phyloP scores from a whole-genome alignment of 768 basidiomycete species.

The Kwoniella sp. region DNA sequence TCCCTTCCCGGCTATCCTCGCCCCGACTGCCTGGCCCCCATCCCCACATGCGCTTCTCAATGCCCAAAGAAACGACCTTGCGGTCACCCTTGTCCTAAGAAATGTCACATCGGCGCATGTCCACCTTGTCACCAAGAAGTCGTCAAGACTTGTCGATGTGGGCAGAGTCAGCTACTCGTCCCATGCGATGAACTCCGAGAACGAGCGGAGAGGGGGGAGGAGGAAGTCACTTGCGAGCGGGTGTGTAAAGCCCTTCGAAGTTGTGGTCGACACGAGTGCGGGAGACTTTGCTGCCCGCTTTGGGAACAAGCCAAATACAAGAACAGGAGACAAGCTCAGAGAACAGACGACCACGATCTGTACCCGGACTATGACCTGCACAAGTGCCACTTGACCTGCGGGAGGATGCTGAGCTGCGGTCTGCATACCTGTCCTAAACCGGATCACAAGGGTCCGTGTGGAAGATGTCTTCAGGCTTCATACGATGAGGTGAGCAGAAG shows the following conservation, averaged over 20 bases:
- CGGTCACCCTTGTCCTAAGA: slow-evolving; percentile 68
- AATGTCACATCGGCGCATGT: slow-evolving; percentile 78
- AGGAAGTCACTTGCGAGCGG: slow-evolving; percentile 75
- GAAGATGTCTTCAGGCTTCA: slow-evolving; percentile 78
- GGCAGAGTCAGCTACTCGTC: slow-evolving; percentile 64
- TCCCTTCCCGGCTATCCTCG: slow-evolving; percentile 51
- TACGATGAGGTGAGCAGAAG: slow-evolving; percentile 86
- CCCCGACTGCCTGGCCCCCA: slow-evolving; percentile 67
- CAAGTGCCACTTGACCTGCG: slow-evolving; percentile 79
- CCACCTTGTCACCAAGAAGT: slow-evolving; percentile 74
- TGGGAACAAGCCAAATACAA: slow-evolving; percentile 65
- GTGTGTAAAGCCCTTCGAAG: slow-evolving; percentile 73
- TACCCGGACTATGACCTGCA: slow-evolving; percentile 63
- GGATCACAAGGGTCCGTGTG: slow-evolving; percentile 83
- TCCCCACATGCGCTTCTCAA: slow-evolving; percentile 73
- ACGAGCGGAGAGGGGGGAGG: slow-evolving; percentile 53
- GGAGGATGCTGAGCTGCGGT: slow-evolving; percentile 68
- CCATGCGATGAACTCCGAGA: slow-evolving; percentile 61
- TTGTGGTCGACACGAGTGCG: slow-evolving; percentile 86
- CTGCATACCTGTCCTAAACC: slow-evolving; percentile 74
- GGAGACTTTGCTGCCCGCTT: slow-evolving; percentile 83
- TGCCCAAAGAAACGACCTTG: slow-evolving; percentile 70
- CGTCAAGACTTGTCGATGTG: slow-evolving; percentile 82
- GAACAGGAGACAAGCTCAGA: slow-evolving; percentile 56
- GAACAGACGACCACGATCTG: slow-evolving; percentile 63